phyloP scores from a whole-genome alignment of 441 rosid genomes.

The Omphalea diandra region DNA sequence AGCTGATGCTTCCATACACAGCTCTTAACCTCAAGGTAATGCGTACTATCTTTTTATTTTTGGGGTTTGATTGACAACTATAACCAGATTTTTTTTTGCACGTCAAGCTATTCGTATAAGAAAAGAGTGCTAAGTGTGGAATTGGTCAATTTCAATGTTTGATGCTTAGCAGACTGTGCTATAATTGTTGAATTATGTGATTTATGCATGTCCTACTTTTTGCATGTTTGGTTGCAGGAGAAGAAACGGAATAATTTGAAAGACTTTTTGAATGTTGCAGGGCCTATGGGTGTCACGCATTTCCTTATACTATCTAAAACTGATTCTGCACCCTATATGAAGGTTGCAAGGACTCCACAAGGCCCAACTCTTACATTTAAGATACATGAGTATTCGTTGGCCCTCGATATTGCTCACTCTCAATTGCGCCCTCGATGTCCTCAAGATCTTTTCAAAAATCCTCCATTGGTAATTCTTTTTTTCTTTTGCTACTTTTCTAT shows the following conservation, averaged over 20 bases:
- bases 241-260: conserved; percentile 76
- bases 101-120: not conserved
- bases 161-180: too few relatives aligned
- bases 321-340: conserved; percentile 54
- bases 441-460: conserved; percentile 75
- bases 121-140: too few relatives aligned
- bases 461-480: conserved; percentile 70
- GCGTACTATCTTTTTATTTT: not conserved
- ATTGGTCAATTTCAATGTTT: too few relatives aligned
- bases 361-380: conserved; percentile 87
- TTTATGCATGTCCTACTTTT: not conserved
- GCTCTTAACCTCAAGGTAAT: conserved; percentile 83
- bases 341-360: conserved; percentile 75
- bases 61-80: not conserved
- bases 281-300: conserved; percentile 96
- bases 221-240: conserved; percentile 51
- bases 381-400: conserved; percentile 72
- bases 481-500: not conserved
- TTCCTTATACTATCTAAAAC: conserved; percentile 83
- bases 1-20: conserved; percentile 90
- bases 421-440: conserved; percentile 91
- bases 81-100: not conserved
- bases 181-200: too few relatives aligned
- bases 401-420: conserved; percentile 75
- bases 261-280: conserved; percentile 84